Base-by-base conservation (phyloP, 768 basidiomycete genomes). In the Boletus fagicola region DNA sequence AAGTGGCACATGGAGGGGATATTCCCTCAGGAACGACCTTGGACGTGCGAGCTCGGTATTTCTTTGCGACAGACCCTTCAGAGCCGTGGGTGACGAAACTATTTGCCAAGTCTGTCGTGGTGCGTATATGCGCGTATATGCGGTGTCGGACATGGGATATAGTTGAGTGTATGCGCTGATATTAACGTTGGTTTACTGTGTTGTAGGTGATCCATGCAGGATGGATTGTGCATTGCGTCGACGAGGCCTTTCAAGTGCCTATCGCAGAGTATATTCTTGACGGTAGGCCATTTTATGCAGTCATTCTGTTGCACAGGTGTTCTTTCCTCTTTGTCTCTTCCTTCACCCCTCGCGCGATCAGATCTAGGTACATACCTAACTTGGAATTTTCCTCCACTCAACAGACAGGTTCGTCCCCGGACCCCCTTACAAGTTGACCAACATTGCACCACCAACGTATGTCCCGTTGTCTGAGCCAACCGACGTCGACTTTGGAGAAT, bases 161-260 rank as follows among this genome's bases (percentile, higher is more conserved):
- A 5, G 58, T 30, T 18, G 64, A 36, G 12, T 55, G 11, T 55
- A 62, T 64, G 61, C 59, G 53, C 40, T 49, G 22, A 46, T 10
- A 16, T 20, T 16, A 16, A 49, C 18, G 36, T 8, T 26, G 35
- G 11, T 44, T 36, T 7, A 5, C 18, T 24, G 11, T n/a, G 24
- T 16, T 13, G 6, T 22, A 72, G 71, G 71, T 72, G 13, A 62
- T 72, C 20, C 72, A 72, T 44, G 72, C 53, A 12, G 66, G 63
- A 4, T 72, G 71, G 71, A 72, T 72, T 47, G 36, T 49, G 30
- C 68, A 72, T 49, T 72, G 72, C 53, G 49, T 68, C 54, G 60
- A 68, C 9, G 51, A 62, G 35, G 58, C 51, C 0, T 74, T 72
- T 44, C 56, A 36, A 20, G 66, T 68, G 36, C 64, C 70, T 16